Evolutionary conservation across 345 rosid species (phyloP).

Genomic region (Psidium guajava): DNA sequence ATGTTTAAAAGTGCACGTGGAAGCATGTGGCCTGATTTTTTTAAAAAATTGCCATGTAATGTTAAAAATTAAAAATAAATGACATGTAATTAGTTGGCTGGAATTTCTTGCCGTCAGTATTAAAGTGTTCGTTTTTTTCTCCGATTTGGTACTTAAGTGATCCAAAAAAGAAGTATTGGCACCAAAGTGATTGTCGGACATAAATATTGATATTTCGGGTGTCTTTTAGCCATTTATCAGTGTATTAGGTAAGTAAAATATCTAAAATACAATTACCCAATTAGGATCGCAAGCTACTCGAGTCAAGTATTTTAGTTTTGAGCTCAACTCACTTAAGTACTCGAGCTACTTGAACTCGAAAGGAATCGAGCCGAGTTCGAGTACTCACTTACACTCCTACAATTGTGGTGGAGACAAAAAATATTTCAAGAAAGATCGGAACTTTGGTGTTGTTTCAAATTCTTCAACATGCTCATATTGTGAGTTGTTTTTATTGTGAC

Average conservation of each 20-base stretch:
- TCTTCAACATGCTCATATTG: neutral
- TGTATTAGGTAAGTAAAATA: neutral
- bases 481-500: slow-evolving; percentile 11
- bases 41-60: too few relatives aligned
- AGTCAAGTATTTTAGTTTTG: neutral
- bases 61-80: too few relatives aligned
- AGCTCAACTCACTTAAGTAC: neutral
- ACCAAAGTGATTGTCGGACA: too few relatives aligned
- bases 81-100: too few relatives aligned
- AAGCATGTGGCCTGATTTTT: too few relatives aligned
- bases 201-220: too few relatives aligned
- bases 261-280: neutral
- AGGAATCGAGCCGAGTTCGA: neutral
- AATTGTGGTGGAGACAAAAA: neutral
- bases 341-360: neutral
- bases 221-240: neutral
- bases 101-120: too few relatives aligned
- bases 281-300: neutral
- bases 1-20: too few relatives aligned
- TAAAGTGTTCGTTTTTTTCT: too few relatives aligned
- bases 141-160: too few relatives aligned
- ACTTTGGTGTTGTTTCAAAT: neutral
- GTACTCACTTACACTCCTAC: neutral
- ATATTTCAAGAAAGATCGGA: neutral
- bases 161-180: too few relatives aligned